Percentiles rank a stretch among this genome's conserved stretches.
These are phyloP conservation scores for Phytophthora melonis DNA, from an alignment of 352 stramenopile species.

Conservation along the genomic window DNA sequence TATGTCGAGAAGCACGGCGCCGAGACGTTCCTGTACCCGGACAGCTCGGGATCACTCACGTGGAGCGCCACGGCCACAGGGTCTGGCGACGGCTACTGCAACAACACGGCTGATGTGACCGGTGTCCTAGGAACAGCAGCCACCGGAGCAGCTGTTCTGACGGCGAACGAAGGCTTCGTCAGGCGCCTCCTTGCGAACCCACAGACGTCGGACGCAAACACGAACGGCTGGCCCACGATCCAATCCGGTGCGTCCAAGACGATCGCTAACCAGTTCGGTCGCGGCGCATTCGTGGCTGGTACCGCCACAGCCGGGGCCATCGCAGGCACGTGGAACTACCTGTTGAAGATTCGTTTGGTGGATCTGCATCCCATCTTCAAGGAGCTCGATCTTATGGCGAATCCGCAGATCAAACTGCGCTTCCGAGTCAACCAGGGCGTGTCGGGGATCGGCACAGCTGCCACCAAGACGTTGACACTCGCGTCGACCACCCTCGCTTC, in stretches of 20 bases:
- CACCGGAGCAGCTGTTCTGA: too few species aligned
- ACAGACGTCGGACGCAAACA: too few species aligned
- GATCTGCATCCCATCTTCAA: neutral
- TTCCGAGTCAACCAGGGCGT: neutral
- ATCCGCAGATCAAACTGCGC: neutral
- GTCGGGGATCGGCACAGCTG: too few species aligned
- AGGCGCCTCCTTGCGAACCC: too few species aligned
- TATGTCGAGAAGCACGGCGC: slow-evolving; percentile 3
- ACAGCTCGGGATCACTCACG: neutral
- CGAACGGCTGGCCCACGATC: neutral
- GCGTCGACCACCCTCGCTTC: too few species aligned
- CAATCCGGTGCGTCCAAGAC: neutral
- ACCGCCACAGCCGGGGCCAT: neutral
- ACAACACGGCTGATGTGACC: too few species aligned
- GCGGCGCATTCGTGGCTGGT: slow-evolving; percentile 1
- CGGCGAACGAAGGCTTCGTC: neutral
- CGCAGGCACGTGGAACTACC: neutral
- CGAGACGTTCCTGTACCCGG: neutral
- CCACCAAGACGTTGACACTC: too few species aligned
- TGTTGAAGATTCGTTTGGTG: neutral
- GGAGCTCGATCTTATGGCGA: neutral
- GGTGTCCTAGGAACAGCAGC: too few species aligned
- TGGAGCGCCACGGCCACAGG: too few species aligned
- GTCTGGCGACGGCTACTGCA: neutral
- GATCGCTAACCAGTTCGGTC: neutral